phyloP scores from a whole-genome alignment of 192 early-diverging fungal genomes.

The Hyaloraphidium curvatum region DNA sequence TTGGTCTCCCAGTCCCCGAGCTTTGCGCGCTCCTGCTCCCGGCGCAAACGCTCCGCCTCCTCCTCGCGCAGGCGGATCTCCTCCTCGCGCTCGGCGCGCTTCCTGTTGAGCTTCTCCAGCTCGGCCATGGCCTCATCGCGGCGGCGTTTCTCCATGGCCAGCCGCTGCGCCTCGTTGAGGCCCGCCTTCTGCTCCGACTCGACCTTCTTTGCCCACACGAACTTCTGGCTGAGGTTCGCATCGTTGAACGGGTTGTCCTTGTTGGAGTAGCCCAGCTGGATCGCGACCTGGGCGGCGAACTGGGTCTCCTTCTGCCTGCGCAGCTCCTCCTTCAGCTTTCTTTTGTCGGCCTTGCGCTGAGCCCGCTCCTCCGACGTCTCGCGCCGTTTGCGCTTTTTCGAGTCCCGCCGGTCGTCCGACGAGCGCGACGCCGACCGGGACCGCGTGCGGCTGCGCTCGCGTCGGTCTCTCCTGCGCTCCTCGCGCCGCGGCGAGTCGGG shows the following conservation, averaged over 20 bases:
- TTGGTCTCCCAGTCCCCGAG: constrained; percentile 82
- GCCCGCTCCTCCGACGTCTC: constrained; percentile 11
- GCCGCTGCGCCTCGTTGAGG: constrained; percentile 31
- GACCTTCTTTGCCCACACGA: constrained; percentile 87
- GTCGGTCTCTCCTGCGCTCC: no score
- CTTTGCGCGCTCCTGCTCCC: constrained; percentile 67
- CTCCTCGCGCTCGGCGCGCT: constrained; percentile 57
- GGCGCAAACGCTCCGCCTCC: constrained; percentile 35
- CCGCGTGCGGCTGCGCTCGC: no score
- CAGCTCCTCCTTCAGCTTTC: constrained; percentile 20
- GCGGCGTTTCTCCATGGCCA: constrained; percentile 28
- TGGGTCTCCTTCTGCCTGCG: constrained; percentile 23
- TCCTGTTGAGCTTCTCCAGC: constrained; percentile 60
- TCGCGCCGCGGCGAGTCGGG: no score
- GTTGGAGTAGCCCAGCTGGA: constrained; percentile 39
- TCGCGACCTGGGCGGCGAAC: constrained; percentile 22
- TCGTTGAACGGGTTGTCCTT: constrained; percentile 68
- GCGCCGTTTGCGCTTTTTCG: constrained; percentile 4
- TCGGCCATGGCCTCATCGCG: constrained; percentile 46
- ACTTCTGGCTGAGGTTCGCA: constrained; percentile 57
- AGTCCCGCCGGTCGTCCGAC: no score
- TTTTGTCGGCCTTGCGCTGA: constrained; percentile 13
- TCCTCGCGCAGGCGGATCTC: constrained; percentile 1
- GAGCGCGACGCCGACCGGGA: no score
- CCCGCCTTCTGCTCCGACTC: constrained; percentile 53